These are phyloP conservation scores for Coniochaeta sp. DNA, from an alignment of 2,329 filamentous ascomycete species.

Conservation along the genomic window DNA sequence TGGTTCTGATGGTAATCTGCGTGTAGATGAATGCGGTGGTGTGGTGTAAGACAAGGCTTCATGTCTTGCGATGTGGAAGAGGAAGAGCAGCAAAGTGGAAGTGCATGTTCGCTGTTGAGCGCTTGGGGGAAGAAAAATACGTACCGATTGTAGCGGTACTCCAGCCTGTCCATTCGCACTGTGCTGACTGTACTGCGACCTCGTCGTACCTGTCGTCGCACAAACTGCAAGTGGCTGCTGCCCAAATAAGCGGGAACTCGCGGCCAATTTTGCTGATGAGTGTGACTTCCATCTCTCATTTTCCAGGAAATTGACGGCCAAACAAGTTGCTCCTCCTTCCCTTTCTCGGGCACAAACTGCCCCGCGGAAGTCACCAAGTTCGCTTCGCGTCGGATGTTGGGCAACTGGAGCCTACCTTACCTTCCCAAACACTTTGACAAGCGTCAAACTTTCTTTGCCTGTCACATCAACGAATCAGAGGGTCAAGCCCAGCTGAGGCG, in stretches of 20 bases:
- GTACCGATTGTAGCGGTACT: background rate
- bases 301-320: no score
- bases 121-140: no score
- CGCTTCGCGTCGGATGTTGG: background rate
- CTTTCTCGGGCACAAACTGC: no score
- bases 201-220: background rate
- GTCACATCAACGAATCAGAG: background rate
- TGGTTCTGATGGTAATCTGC: background rate
- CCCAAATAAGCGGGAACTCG: background rate
- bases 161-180: background rate
- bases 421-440: background rate
- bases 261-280: background rate
- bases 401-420: background rate
- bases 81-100: no score
- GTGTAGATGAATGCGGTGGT: no score
- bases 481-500: background rate
- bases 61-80: background rate
- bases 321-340: no score
- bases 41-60: background rate
- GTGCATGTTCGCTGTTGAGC: no score
- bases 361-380: no score
- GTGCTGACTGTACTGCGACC: background rate
- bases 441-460: no score
- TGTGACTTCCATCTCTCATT: no score
- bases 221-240: background rate